phyloP scores from a whole-genome alignment of 331 rosid genomes.

The Stylosanthes scabra region DNA sequence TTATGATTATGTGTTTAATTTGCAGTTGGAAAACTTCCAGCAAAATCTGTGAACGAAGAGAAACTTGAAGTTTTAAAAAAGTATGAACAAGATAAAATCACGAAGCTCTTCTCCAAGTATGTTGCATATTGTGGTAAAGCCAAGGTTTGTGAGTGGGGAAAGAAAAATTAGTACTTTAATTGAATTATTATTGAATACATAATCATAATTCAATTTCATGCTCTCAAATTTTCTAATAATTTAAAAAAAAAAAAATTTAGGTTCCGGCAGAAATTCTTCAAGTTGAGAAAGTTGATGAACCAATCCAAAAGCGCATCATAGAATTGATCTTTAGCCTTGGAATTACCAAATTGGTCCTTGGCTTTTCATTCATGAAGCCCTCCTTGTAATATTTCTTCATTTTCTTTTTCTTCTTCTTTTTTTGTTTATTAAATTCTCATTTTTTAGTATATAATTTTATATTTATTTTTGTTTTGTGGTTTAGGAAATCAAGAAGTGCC shows the following conservation, averaged over 20 bases:
- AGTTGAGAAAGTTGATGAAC: constrained; percentile 64
- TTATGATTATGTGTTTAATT: constrained; percentile 16
- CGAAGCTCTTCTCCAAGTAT: constrained; percentile 59
- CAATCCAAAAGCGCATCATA: constrained; percentile 55
- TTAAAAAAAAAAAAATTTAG: too few species aligned
- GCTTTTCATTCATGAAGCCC: constrained; percentile 73
- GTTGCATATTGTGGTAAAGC: constrained; percentile 72
- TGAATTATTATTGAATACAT: too few species aligned
- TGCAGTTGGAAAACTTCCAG: constrained; percentile 91
- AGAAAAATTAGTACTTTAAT: constrained; percentile 4
- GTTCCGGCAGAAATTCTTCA: constrained; percentile 59
- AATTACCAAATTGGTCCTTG: constrained; percentile 75
- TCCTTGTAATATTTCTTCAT: constrained; percentile 46
- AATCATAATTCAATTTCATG: neutral
- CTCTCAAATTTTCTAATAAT: neutral
- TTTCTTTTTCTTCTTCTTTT: too few species aligned
- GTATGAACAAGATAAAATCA: constrained; percentile 60
- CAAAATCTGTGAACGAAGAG: constrained; percentile 75
- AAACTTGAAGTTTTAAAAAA: constrained; percentile 57
- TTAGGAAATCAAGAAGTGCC: constrained; percentile 74
- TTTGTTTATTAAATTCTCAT: too few species aligned
- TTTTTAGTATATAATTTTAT: neutral
- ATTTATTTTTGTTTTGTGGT: neutral
- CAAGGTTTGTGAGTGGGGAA: constrained; percentile 21
- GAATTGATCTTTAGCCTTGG: constrained; percentile 64